Percentiles rank a stretch among this genome's conserved stretches.
Conservation (phyloP, 2,329 filamentous ascomycete genomes). For the Fusarium goolgardi region DNA sequence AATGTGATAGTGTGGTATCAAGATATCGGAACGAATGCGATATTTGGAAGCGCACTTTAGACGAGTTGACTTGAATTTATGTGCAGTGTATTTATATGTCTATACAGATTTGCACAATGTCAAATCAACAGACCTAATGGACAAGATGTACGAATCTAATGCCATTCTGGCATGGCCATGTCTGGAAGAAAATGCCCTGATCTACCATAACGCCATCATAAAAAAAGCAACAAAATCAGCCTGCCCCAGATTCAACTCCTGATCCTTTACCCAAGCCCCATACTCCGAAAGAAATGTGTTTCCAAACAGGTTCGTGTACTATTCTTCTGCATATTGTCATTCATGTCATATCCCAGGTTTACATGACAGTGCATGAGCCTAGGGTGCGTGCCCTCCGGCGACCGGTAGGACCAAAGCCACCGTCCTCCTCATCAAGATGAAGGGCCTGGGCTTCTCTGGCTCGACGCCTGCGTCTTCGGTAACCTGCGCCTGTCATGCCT, state of each 20-base stretch:
- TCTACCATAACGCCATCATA: conserved; percentile 43
- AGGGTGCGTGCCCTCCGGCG: conserved; percentile 73
- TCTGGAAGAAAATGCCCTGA: conserved; percentile 21
- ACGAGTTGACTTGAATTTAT: conserved; percentile 20
- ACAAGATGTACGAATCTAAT: conserved; percentile 18
- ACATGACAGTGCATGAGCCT: conserved; percentile 74
- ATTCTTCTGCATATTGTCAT: conserved; percentile 13
- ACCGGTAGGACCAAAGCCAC: conserved; percentile 62
- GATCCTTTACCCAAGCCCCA: conserved; percentile 14
- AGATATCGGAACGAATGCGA: background rate
- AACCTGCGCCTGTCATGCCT: conserved; percentile 72
- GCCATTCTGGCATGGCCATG: conserved; percentile 5
- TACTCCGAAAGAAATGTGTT: conserved; percentile 8
- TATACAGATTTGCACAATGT: conserved; percentile 29
- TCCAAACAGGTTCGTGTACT: conserved; percentile 9
- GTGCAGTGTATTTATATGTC: conserved; percentile 31
- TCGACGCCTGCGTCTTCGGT: conserved; percentile 77
- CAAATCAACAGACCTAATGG: conserved; percentile 15
- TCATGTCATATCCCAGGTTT: conserved; percentile 46
- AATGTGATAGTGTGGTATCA: conserved; percentile 22
- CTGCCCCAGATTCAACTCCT: conserved; percentile 23
- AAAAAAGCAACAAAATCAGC: conserved; percentile 9
- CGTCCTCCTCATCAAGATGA: conserved; percentile 84
- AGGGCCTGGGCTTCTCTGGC: conserved; percentile 84
- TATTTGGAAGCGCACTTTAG: background rate